Conservation (phyloP, 2,329 filamentous ascomycete species). For the Zalaria sp. region DNA sequence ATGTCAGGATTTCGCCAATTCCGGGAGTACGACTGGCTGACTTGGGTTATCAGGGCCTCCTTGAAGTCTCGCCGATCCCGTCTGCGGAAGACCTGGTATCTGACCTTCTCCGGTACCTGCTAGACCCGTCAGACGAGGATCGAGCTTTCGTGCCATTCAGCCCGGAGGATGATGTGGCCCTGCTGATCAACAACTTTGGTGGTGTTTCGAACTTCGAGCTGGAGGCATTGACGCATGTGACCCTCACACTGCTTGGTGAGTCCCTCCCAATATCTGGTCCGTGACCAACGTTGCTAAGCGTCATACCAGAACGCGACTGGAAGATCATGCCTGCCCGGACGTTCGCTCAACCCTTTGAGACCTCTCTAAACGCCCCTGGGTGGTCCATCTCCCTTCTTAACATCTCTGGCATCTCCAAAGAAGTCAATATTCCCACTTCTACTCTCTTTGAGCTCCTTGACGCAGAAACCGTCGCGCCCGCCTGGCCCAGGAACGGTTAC, state of each 20-base stretch:
- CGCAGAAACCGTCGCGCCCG: conserved; percentile 34
- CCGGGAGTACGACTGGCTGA: no score
- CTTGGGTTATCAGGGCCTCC: conserved; percentile 20
- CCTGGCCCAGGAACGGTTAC: conserved; percentile 37
- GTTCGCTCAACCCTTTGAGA: conserved; percentile 36
- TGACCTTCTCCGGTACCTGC: conserved; percentile 33
- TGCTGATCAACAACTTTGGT: conserved; percentile 37
- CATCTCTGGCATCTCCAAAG: conserved; percentile 29
- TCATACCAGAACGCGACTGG: conserved; percentile 25
- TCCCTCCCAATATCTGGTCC: not conserved
- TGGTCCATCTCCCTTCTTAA: conserved; percentile 43
- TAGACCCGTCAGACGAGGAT: conserved; percentile 33
- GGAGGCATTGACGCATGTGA: conserved; percentile 31
- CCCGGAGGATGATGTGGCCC: conserved; percentile 27
- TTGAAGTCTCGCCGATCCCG: conserved; percentile 33
- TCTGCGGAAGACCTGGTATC: conserved; percentile 33
- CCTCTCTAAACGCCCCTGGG: conserved; percentile 40
- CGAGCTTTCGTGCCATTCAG: conserved; percentile 35
- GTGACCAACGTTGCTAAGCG: not conserved
- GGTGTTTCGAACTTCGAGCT: conserved; percentile 34
- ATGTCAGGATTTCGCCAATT: conserved; percentile 3
- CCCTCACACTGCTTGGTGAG: conserved; percentile 20
- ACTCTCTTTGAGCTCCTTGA: conserved; percentile 36
- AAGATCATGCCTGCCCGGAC: conserved; percentile 33
- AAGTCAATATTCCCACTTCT: conserved; percentile 21